phyloP scores from a whole-genome alignment of 1,139 yeast species.

The Magnusiomyces paraingens region DNA sequence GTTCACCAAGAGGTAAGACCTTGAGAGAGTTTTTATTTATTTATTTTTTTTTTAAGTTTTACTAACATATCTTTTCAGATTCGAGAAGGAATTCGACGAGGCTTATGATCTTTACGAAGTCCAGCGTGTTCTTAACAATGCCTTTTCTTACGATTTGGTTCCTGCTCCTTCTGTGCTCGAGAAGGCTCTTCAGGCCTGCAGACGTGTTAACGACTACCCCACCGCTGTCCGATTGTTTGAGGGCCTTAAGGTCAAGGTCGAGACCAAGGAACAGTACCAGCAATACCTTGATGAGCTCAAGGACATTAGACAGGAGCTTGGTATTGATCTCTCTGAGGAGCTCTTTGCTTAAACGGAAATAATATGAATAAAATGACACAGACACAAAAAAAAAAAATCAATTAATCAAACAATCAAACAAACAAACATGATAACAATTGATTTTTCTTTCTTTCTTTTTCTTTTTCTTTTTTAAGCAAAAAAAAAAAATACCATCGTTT shows the following conservation, averaged over 20 bases:
- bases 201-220: conserved; percentile 98
- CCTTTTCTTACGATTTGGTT: conserved; percentile 95
- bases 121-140: conserved; percentile 89
- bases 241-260: conserved; percentile 90
- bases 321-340: conserved; percentile 89
- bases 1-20: conserved; percentile 54
- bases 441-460: no score
- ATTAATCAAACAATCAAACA: no score
- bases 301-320: conserved; percentile 86
- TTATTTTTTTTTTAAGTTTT: background rate
- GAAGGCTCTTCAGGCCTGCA: conserved; percentile 94
- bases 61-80: conserved; percentile 37
- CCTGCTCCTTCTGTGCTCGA: conserved; percentile 96
- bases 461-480: no score
- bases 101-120: conserved; percentile 98
- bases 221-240: conserved; percentile 98
- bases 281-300: conserved; percentile 94
- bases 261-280: conserved; percentile 84
- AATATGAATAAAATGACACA: background rate
- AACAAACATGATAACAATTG: no score
- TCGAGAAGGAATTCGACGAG: conserved; percentile 94
- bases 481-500: no score
- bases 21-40: background rate
- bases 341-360: conserved; percentile 42
- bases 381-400: no score